Conservation (phyloP, 306 rosid genomes). For the Macrotyloma uniflorum region DNA sequence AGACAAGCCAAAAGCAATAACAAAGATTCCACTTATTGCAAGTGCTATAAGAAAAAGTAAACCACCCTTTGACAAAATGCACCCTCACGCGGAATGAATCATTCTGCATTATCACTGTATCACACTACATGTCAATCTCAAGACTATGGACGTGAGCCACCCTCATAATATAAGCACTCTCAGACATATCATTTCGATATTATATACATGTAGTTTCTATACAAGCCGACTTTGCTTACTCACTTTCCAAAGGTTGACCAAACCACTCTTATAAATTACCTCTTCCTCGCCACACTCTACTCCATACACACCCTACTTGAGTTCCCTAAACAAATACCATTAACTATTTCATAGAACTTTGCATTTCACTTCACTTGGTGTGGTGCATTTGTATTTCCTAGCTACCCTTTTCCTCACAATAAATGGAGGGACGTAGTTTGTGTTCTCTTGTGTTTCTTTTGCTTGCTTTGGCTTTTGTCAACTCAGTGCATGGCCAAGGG, state of each 20-base stretch:
- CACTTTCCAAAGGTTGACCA: neutral
- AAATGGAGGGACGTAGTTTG: constrained; percentile 10
- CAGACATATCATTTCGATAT: neutral
- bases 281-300: neutral
- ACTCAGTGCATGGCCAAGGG: constrained; percentile 41
- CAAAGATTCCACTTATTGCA: neutral
- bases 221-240: constrained; percentile 29
- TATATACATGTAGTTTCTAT: neutral
- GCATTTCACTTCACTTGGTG: neutral
- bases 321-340: neutral
- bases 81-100: neutral
- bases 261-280: neutral
- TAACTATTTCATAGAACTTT: neutral
- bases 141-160: too few relatives aligned
- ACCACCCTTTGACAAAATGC: neutral
- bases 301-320: neutral
- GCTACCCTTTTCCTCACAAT: neutral
- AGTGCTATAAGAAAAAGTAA: neutral
- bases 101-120: neutral
- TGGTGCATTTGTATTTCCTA: neutral
- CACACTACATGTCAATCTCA: neutral
- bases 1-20: neutral
- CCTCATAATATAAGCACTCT: too few relatives aligned
- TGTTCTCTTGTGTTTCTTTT: neutral
- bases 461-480: constrained; percentile 3